Evolutionary conservation across 2,329 filamentous ascomycete species (phyloP), one percentile per base, ranked within the genome.

Genomic region (Neopestalotiopsis clavispora): DNA sequence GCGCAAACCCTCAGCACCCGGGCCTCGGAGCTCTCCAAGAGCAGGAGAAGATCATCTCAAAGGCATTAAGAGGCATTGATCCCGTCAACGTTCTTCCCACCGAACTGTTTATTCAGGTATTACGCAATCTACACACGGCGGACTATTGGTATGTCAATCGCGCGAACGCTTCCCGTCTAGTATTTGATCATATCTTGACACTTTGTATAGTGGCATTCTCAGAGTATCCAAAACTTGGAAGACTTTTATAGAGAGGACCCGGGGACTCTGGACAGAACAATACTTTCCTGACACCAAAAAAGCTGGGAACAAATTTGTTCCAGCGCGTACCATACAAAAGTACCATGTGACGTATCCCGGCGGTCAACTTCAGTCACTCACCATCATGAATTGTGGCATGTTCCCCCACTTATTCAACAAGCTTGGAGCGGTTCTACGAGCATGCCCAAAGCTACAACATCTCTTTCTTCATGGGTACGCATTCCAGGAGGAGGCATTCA

Each of bases 151-250:
- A 67, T 14, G 65, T 38, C 23, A 13, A 4, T 34, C 17, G 12
- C 63, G 17, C 56, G 12, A 17, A 6, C 30, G 6, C 14, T 10
- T 34, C n/a, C 14, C 13, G 20, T 66, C 17, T 40, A 4, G 17
- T 57, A 23, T 38, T 23, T 66, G 17, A 20, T 3, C 57, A 59
- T 30, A 9, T 17, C 7, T 20, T 52, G 7, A 52, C 3, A n/a
- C 9, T 14, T 59, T 23, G n/a, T 38, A 3, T 59, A 67, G 66
- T 28, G 34, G 57, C 17, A 52, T 34, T 30, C 40, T 67, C 42
- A 34, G 66, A 20, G 57, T 67, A 14, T 67, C 66, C 17, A 67
- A 67, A 23, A 9, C 13, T 7, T 67, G 66, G 66, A 63, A 62
- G 28, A 20, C 28, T 10, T 67, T 67, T 42, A 42, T 67, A 34